phyloP scores from a whole-genome alignment of 139 green algal genomes.

The Eudorina sp. region DNA sequence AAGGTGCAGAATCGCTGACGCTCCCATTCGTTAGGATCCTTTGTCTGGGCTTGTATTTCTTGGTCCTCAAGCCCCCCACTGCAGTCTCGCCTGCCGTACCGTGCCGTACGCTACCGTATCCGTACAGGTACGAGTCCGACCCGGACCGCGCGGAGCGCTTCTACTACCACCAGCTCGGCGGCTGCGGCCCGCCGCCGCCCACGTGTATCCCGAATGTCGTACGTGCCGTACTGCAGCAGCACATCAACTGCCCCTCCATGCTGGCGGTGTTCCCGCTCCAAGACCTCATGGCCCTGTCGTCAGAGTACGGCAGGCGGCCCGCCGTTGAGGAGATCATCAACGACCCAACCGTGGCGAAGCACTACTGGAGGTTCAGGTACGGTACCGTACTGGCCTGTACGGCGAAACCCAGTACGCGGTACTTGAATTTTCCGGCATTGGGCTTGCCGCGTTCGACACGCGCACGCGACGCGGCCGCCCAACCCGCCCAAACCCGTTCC shows the following conservation, averaged over 20 bases:
- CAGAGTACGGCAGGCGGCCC: conserved; percentile 52
- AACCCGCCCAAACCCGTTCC: no score
- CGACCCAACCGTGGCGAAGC: conserved; percentile 92
- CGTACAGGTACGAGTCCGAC: conserved; percentile 88
- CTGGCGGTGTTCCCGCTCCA: conserved; percentile 94
- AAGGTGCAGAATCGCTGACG: no score
- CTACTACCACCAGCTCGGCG: conserved; percentile 71
- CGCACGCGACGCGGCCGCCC: no score
- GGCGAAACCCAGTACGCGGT: no score
- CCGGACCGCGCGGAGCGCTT: conserved; percentile 80
- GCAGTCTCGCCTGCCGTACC: no score
- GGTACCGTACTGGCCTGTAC: no score
- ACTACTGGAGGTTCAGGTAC: conserved; percentile 93
- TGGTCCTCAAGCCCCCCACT: no score
- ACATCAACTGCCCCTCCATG: conserved; percentile 83
- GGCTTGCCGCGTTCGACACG: no score
- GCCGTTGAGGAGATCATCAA: conserved; percentile 95
- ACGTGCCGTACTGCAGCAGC: conserved; percentile 87
- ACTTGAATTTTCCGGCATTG: no score
- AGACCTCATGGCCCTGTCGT: conserved; percentile 46
- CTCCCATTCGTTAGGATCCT: no score
- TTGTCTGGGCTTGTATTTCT: no score
- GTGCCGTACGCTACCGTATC: neutral
- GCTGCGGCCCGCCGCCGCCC: conserved; percentile 50
- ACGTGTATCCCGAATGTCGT: conserved; percentile 87